Evolutionary conservation across 2,329 filamentous ascomycete genomes (phyloP), one percentile per base, ranked within the genome.

Genomic region (Sporothrix humicola): DNA sequence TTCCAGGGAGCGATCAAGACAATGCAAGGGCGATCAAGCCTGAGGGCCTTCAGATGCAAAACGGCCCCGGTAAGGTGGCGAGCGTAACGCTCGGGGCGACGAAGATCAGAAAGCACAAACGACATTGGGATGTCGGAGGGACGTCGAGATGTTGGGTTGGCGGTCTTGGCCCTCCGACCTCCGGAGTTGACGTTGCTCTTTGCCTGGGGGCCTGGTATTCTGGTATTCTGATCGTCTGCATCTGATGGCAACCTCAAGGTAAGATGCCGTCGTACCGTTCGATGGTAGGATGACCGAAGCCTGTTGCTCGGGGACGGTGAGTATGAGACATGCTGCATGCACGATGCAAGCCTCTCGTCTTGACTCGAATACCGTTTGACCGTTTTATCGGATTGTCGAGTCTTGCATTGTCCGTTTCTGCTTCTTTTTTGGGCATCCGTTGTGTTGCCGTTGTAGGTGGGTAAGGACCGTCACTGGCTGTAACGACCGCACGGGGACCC

Each of bases 321-420:
- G 66, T 54, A 50, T 56, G 66, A 69, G 66, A 69, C 66, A 69
- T 69, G 17, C 44, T 50, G 63, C 44, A 68, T 68, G 63, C 63
- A 50, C 37, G 46, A 37, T 46, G 59, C 48, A 52, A 8, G 46
- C 17, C 10, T n/a, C 10, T 48, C 37, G 13, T 58, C n/a, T n/a
- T 17, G 15, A 4, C 23, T 65, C 23, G 23, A 26, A 26, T 26
- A 26, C 23, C 23, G 23, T 26, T 26, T 26, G 23, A n/a, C n/a
- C 8, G 13, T 54, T 42, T 8, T 26, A 31, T 8, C n/a, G 12
- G 15, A 37, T 37, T 37, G 61, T 13, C 46, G 44, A 68, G 15
- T 31, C 44, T 7, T 23, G 26, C 12, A 58, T 46, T 26, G 26
- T 46, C 52, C 26, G 15, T 52, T 15, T 61, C 26, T 58, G 54